Base-by-base conservation (phyloP, 371 early-diverging fungal genomes). In the Actinomucor elegans region DNA sequence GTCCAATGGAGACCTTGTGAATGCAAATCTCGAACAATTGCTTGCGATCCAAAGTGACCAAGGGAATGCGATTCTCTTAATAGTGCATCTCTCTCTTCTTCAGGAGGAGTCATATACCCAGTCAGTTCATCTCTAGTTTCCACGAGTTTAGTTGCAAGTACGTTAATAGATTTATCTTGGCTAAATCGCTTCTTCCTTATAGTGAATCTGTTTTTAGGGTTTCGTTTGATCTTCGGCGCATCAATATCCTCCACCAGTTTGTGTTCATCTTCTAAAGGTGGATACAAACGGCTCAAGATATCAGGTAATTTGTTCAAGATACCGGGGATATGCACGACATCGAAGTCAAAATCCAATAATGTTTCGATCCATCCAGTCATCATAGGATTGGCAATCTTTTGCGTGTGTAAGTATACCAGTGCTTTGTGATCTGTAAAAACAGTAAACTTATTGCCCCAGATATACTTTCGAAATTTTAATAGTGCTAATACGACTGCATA, bases 341-440 rank as follows among this genome's bases (percentile, higher is more conserved):
- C 26, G 23, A 69, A 61, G 5, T 37, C 35, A 29, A 33, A 61
- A 2, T 51, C 17, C n/a, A 57, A n/a, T 15, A 68, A 6, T 7
- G 56, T 53, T 6, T 61, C 61, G 2, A 54, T 33, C 64, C 64
- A 64, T 2, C 37, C 31, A 0, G 55, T 28, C 14, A 57, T 29
- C 63, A 59, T 59, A 8, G 57, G 21, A 29, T 45, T 42, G 4
- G 47, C 11, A 5, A 46, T 29, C 11, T 61, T 57, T 46, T 64
- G 58, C 6, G 54, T 40, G 12, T 57, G 38, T 0, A 60, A 21
- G 42, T 50, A 62, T 0, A 27, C 28, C 0, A 63, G 51, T 1
- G 56, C 57, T 3, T 54, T 52, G 28, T 59, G 69, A 34, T 64
- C 59, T 3, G 52, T 57, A 36, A 14, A 48, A 0, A 59, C 15